These are phyloP conservation scores for Corymbia calophylla DNA, from an alignment of 441 rosid species.

Conservation along the genomic window DNA sequence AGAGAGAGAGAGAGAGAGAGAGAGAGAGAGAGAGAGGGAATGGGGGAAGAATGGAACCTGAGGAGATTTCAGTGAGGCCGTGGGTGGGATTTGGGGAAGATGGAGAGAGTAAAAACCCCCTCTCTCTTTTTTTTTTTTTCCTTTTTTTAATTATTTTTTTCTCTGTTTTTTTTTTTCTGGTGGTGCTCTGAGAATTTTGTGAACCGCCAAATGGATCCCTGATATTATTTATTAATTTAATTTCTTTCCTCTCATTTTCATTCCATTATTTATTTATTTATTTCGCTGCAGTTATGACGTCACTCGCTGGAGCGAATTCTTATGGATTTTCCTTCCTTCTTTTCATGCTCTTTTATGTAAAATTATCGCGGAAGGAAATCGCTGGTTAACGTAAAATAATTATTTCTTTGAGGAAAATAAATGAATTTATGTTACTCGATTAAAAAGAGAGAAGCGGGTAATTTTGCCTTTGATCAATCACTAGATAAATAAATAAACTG, in stretches of 20 bases:
- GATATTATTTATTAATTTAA: background rate
- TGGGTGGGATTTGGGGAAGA: background rate
- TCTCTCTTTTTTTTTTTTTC: accelerated
- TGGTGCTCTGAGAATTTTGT: background rate
- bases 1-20: background rate
- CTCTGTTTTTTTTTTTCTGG: background rate
- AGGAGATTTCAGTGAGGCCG: background rate
- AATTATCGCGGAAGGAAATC: background rate
- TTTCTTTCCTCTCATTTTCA: accelerated
- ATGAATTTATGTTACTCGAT: background rate
- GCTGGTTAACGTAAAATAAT: background rate
- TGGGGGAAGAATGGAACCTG: background rate
- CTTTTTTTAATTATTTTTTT: background rate
- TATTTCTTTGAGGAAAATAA: background rate
- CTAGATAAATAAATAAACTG: background rate
- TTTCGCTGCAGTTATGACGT: background rate
- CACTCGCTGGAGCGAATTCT: background rate
- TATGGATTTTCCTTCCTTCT: background rate
- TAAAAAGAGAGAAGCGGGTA: background rate
- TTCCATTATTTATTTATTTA: background rate
- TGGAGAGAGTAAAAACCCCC: background rate
- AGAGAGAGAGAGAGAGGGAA: background rate
- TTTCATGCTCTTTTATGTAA: background rate
- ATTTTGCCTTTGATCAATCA: background rate
- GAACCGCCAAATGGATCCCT: background rate